Evolutionary conservation across 2,329 filamentous ascomycete species (phyloP), one percentile per base, ranked within the genome.

Genomic region (Fusarium nanum): DNA sequence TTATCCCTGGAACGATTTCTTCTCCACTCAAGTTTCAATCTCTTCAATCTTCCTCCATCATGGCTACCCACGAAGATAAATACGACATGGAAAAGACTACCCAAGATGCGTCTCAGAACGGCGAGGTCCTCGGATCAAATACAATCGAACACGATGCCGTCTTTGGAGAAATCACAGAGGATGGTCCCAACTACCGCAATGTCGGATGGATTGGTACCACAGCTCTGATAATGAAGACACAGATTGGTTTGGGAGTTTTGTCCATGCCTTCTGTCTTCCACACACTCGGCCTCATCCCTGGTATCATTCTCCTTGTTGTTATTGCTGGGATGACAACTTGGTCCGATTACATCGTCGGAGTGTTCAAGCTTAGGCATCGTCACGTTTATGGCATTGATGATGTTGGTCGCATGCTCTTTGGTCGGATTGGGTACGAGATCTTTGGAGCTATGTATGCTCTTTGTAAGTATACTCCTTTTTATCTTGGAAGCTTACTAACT

Each of bases 341-440:
- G 84, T 84, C 82, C 3, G 79, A 80, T 58, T 84, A 83, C 57
- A 83, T 84, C 23, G 78, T 86, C 6, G 84, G 83, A 13, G 74
- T 77, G 6, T 87, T 87, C 78, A 87, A 87, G 71, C 70, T 83
- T 18, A 74, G 76, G 14, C 85, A 87, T 70, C 81, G 81, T 4
- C 79, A 83, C 41, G 83, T 87, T 1, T 87, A 87, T 66, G 81
- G 83, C 23, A 85, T 87, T 60, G 85, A 86, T 55, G 85, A 87
- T 68, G 85, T 82, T 0, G 85, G 84, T 14, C 69, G 68, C 3
- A 75, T 86, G 25, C 78, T 87, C 22, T 84, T 85, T 68, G 85
- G 85, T 13, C 79, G 76, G 4, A 56, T 80, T 7, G 84, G 85
- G 0, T 79, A 81, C 4, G 82, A 83, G 56, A 52, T 83, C 27